A percentile compares a stretch with the other conserved stretches of the same genome.
Conservation (phyloP, 306 rosid genomes). For the Senna siamea region DNA sequence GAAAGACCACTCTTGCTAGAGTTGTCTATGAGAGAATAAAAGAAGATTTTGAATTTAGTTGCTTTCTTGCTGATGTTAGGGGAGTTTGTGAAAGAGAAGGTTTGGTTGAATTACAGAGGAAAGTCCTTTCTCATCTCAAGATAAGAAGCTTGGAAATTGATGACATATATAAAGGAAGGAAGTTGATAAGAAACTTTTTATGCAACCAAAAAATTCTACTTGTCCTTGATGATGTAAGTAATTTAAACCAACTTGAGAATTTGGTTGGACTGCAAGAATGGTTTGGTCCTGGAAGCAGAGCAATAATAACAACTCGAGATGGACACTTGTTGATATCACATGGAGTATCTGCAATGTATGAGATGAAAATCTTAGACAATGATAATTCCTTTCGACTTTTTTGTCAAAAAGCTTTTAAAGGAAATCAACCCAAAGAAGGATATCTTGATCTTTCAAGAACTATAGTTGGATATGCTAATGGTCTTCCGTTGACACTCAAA, state of each 20-base stretch:
- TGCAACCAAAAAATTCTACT: not conserved
- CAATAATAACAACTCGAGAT: not conserved
- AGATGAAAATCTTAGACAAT: not conserved
- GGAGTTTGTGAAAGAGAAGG: not conserved
- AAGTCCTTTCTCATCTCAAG: not conserved
- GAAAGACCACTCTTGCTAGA: not conserved
- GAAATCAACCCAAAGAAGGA: not conserved
- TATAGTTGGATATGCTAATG: not conserved
- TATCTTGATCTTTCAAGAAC: not conserved
- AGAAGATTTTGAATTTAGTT: not conserved
- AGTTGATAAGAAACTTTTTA: not conserved
- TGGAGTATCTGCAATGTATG: not conserved
- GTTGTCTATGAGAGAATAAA: not conserved
- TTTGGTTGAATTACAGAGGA: not conserved
- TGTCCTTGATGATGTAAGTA: conserved; percentile 1
- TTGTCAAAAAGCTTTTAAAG: not conserved
- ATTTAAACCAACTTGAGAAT: not conserved
- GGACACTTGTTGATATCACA: not conserved
- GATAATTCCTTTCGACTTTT: not conserved
- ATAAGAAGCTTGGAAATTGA: not conserved
- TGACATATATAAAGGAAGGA: not conserved
- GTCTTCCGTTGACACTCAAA: not conserved
- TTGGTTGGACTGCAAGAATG: not conserved
- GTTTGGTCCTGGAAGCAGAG: not conserved
- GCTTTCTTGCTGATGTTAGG: not conserved